Conservation (phyloP, 805 yeast species). For the Zygosaccharomyces kombuchaensis region DNA sequence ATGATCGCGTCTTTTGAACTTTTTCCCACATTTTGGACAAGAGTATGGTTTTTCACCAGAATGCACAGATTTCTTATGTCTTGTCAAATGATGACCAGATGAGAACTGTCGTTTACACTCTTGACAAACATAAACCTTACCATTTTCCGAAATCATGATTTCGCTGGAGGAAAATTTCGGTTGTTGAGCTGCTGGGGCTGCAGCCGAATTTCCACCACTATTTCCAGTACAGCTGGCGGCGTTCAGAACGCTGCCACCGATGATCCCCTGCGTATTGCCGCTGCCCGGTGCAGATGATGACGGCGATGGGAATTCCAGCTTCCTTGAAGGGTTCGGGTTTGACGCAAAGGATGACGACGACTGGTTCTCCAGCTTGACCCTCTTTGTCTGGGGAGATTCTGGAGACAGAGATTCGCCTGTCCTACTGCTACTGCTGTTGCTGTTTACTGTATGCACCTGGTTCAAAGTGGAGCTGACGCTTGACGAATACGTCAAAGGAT, state of each 20-base stretch:
- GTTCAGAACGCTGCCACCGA: not conserved
- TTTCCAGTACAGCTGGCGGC: not conserved
- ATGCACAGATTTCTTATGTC: slow-evolving; percentile 38
- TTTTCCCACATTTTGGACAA: slow-evolving; percentile 37
- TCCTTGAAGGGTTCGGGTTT: slow-evolving; percentile 1
- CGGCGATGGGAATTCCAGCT: slow-evolving; percentile 2
- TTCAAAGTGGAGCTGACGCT: slow-evolving; percentile 18
- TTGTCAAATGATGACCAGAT: slow-evolving; percentile 37
- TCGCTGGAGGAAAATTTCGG: slow-evolving; percentile 32
- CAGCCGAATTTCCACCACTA: slow-evolving; percentile 5
- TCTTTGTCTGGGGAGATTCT: slow-evolving; percentile 12
- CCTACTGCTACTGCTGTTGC: slow-evolving; percentile 13
- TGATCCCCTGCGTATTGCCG: slow-evolving; percentile 7
- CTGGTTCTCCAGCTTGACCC: slow-evolving; percentile 17
- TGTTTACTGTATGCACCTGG: slow-evolving; percentile 19
- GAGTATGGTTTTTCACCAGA: slow-evolving; percentile 38
- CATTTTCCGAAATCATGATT: slow-evolving; percentile 32
- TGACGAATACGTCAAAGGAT: slow-evolving; percentile 22
- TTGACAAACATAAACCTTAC: slow-evolving; percentile 35
- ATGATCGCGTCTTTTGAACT: slow-evolving; percentile 38
- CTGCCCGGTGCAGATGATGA: not conserved
- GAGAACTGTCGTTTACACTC: slow-evolving; percentile 37
- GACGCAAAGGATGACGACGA: slow-evolving; percentile 2
- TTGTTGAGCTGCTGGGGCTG: slow-evolving; percentile 15
- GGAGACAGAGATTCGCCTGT: slow-evolving; percentile 18